A percentile compares a stretch with the other conserved stretches of the same genome.
Evolutionary conservation across 2,329 filamentous ascomycete genomes (phyloP).

Genomic region (Didymella segeticola): DNA sequence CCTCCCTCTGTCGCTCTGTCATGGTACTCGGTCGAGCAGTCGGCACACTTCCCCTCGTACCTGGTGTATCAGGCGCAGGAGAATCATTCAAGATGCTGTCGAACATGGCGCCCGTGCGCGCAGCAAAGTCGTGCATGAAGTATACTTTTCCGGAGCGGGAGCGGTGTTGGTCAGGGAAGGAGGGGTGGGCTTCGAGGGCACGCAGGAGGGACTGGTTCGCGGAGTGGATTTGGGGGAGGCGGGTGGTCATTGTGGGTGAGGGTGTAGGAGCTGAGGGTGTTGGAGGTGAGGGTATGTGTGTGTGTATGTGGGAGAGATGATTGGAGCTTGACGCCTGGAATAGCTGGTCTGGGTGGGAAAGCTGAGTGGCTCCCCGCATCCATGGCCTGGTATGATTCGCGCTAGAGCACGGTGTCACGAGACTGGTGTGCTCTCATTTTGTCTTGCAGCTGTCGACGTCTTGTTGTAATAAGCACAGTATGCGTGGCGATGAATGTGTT

Average conservation of each 20-base stretch:
- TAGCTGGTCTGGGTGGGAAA: no score
- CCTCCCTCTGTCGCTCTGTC: constrained; percentile 14
- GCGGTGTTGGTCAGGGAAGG: constrained; percentile 14
- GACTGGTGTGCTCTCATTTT: background rate
- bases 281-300: background rate
- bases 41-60: constrained; percentile 13
- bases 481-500: background rate
- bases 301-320: background rate
- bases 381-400: background rate
- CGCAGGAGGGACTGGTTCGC: constrained; percentile 18
- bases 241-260: no score
- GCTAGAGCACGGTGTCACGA: background rate
- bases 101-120: constrained; percentile 23
- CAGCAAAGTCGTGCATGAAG: constrained; percentile 26
- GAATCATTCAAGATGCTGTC: constrained; percentile 15
- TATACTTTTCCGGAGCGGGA: constrained; percentile 21
- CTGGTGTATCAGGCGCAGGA: constrained; percentile 16
- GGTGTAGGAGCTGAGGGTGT: no score
- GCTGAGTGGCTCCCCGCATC: background rate
- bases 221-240: constrained; percentile 9
- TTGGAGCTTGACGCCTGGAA: no score
- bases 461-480: no score
- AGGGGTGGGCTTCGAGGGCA: constrained; percentile 21
- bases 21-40: constrained; percentile 10
- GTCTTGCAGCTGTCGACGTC: no score